Evolutionary conservation across 1,139 yeast genomes (phyloP), one percentile per base, ranked within the genome.

Genomic region (Wickerhamiella pararugosa): DNA sequence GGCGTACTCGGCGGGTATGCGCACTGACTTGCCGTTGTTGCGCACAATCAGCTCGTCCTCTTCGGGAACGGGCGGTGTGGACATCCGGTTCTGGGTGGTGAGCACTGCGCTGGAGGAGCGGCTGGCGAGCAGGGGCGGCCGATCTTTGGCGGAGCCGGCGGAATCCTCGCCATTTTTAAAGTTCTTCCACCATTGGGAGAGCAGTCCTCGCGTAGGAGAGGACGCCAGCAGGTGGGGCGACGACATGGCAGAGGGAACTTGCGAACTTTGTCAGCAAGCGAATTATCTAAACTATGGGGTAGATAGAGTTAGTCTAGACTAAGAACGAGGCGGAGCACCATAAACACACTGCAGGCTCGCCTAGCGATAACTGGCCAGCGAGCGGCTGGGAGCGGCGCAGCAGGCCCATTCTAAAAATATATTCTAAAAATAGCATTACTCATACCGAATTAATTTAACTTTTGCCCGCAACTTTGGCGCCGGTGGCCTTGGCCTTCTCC

Each of bases 1-100:
- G 61, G 36, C 45, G 11, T 45, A 47, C 34, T 52, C 53, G n/a
- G 53, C 37, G 7, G 58, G 54, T 34, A 50, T 41, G 15, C 29
- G 41, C 33, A 47, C 40, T 28, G 30, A 36, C 35, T 37, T 30
- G 15, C 44, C 44, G 26, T 39, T 39, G 32, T 41, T 41, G 9
- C 31, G 34, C 6, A 41, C 44, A 32, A 36, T 27, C 9, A 37
- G 27, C 5, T 36, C 39, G 21, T 15, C 21, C 21, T 15, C 21
- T 5, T 32, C 36, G 8, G 43, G 37, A n/a, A 33, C 33, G 31
- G 33, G 40, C 9, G 36, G 39, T 7, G 39, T 31, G 36, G 32
- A 8, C 25, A 36, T 29, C 29, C 38, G n/a, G 21, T 15, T 15
- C 30, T 28, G 11, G 25, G 36, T 8, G 21, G 28, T 32, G 36